Evolutionary conservation across 768 basidiomycete genomes (phyloP).

Genomic region (Suillus plorans): DNA sequence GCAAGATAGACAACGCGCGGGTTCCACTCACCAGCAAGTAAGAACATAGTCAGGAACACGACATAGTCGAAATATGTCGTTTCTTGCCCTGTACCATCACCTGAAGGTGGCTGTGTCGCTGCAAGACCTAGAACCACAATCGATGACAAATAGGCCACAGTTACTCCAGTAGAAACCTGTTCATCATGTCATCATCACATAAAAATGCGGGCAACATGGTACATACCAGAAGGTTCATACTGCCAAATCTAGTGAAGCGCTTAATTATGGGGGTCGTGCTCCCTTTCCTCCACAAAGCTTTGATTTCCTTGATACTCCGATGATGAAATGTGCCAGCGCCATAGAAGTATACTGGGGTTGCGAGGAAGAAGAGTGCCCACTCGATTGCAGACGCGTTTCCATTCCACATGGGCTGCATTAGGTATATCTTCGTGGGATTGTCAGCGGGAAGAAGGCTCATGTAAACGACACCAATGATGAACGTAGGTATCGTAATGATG

Average conservation of each 20-base stretch:
- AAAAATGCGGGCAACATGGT: neutral
- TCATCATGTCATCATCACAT: neutral
- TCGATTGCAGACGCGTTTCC: slow-evolving; percentile 58
- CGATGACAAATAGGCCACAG: slow-evolving; percentile 77
- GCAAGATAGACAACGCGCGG: neutral
- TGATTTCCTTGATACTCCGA: slow-evolving; percentile 54
- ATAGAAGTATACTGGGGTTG: slow-evolving; percentile 72
- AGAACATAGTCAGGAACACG: slow-evolving; percentile 79
- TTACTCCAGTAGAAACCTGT: slow-evolving; percentile 62
- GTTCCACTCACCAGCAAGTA: slow-evolving; percentile 56
- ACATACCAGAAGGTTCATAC: slow-evolving; percentile 79
- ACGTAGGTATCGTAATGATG: slow-evolving; percentile 69
- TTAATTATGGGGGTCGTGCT: slow-evolving; percentile 52
- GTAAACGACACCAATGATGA: slow-evolving; percentile 75
- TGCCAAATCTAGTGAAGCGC: slow-evolving; percentile 72
- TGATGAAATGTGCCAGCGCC: slow-evolving; percentile 58
- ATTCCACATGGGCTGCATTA: slow-evolving; percentile 61
- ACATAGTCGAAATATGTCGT: slow-evolving; percentile 83
- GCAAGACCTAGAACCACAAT: slow-evolving; percentile 66
- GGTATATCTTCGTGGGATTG: slow-evolving; percentile 46
- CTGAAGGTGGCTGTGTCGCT: slow-evolving; percentile 39
- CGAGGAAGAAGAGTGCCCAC: slow-evolving; percentile 65
- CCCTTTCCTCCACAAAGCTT: slow-evolving; percentile 53
- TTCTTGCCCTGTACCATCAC: slow-evolving; percentile 42
- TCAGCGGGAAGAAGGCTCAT: slow-evolving; percentile 60